These are phyloP conservation scores for Tubosaeta sp. DNA, from an alignment of 768 basidiomycete species.

Conservation along the genomic window DNA sequence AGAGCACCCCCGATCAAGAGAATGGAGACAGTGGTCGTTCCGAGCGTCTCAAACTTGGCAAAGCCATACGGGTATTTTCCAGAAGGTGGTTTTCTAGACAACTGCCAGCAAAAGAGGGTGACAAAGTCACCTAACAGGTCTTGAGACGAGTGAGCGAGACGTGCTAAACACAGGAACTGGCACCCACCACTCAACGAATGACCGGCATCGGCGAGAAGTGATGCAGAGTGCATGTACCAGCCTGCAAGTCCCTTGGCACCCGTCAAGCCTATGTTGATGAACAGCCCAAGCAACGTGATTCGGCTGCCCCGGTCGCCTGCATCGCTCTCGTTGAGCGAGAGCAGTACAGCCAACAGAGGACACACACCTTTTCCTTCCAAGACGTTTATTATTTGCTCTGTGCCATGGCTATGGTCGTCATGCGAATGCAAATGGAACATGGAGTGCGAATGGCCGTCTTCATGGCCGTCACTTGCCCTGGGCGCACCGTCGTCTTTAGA, in stretches of 20 bases:
- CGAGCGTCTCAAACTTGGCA: constrained; percentile 93
- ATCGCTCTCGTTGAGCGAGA: background rate
- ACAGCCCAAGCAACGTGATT: constrained; percentile 82
- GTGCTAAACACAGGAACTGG: background rate
- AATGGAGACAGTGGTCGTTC: constrained; percentile 85
- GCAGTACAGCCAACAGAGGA: background rate
- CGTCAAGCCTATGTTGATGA: constrained; percentile 79
- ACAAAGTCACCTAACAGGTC: constrained; percentile 90
- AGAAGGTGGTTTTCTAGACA: constrained; percentile 79
- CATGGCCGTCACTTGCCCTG: constrained; percentile 23
- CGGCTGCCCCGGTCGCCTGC: constrained; percentile 76
- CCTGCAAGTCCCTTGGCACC: constrained; percentile 83
- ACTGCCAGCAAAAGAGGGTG: constrained; percentile 82
- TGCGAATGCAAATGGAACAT: constrained; percentile 69
- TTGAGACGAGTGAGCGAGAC: constrained; percentile 24
- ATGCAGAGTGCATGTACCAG: constrained; percentile 85
- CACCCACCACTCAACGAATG: constrained; percentile 81
- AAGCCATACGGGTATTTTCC: constrained; percentile 81
- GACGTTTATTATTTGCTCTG: constrained; percentile 65
- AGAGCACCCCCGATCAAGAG: constrained; percentile 81
- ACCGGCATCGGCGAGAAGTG: constrained; percentile 89
- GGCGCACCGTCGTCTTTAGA: constrained; percentile 20
- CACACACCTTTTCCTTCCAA: constrained; percentile 59
- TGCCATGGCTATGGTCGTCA: constrained; percentile 53
- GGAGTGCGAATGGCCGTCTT: constrained; percentile 49